These are phyloP conservation scores for Trametes cinnabarina DNA, from an alignment of 768 basidiomycete genomes.

Conservation along the genomic window DNA sequence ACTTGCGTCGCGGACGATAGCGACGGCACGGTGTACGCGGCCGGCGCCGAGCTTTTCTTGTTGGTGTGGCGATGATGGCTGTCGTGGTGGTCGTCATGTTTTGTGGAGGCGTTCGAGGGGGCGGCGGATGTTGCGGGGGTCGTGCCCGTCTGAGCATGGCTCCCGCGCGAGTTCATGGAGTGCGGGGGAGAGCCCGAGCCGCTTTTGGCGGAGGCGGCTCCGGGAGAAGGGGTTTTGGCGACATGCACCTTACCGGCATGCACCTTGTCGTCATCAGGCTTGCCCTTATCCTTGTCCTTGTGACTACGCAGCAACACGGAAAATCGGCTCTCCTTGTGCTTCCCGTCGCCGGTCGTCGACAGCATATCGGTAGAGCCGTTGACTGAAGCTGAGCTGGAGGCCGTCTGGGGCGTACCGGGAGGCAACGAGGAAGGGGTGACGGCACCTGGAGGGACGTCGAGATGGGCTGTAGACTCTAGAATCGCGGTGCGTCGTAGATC, in stretches of 20 bases:
- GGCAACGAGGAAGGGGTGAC: constrained; percentile 21
- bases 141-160: constrained; percentile 8
- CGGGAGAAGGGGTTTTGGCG: constrained; percentile 30
- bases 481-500: constrained; percentile 36
- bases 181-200: constrained; percentile 28
- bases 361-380: constrained; percentile 16
- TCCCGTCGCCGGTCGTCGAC: constrained; percentile 16
- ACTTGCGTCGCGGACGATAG: constrained; percentile 83
- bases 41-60: constrained; percentile 16
- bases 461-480: constrained; percentile 36
- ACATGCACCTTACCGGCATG: constrained; percentile 11
- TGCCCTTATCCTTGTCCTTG: constrained; percentile 31
- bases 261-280: constrained; percentile 27
- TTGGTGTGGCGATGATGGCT: background rate
- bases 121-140: constrained; percentile 2
- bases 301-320: constrained; percentile 36
- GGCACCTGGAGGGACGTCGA: constrained; percentile 29
- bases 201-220: constrained; percentile 27
- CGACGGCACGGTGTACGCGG: constrained; percentile 47
- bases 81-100: constrained; percentile 9
- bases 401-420: constrained; percentile 11
- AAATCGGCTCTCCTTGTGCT: constrained; percentile 29
- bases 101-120: constrained; percentile 16
- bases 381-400: constrained; percentile 6
- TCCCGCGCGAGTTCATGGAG: constrained; percentile 21